A percentile compares a stretch with the other conserved stretches of the same genome.
Evolutionary conservation across 2,329 filamentous ascomycete genomes (phyloP).

Genomic region (Albophoma yamanashiensis): DNA sequence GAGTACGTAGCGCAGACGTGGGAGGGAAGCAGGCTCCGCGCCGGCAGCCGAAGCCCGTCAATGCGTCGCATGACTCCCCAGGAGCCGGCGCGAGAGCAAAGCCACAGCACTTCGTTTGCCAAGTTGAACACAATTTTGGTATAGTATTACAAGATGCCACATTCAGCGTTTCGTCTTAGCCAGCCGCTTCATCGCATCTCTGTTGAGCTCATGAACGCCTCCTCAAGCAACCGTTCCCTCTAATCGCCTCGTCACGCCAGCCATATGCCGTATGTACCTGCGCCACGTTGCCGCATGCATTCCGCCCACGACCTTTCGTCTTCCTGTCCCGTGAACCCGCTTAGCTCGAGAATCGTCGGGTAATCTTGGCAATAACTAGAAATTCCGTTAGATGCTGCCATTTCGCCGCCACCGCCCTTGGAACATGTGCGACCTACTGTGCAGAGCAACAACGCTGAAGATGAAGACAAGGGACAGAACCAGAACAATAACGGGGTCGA

Average conservation of each 20-base stretch:
- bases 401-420: not conserved
- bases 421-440: conserved; percentile 53
- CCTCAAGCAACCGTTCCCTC: not conserved
- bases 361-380: conserved; percentile 88
- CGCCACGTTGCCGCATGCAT: not conserved
- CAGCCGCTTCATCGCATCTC: not conserved
- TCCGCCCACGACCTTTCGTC: not conserved
- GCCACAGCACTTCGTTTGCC: not conserved
- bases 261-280: not conserved
- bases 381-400: conserved; percentile 9
- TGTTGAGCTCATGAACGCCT: not conserved
- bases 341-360: conserved; percentile 70
- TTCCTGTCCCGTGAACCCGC: conserved; percentile 1
- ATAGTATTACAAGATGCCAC: conserved; percentile 1
- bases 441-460: conserved; percentile 93
- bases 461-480: conserved; percentile 97
- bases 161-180: not conserved
- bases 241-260: not conserved
- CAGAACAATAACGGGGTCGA: conserved; percentile 94
- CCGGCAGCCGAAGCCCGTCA: not conserved
- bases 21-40: not conserved
- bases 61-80: not conserved
- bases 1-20: not conserved
- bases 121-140: not conserved
- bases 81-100: not conserved